A percentile compares a stretch with the other conserved stretches of the same genome.
These are phyloP conservation scores for Cicer arietinum DNA, from an alignment of 306 rosid genomes.

Conservation along the genomic window DNA sequence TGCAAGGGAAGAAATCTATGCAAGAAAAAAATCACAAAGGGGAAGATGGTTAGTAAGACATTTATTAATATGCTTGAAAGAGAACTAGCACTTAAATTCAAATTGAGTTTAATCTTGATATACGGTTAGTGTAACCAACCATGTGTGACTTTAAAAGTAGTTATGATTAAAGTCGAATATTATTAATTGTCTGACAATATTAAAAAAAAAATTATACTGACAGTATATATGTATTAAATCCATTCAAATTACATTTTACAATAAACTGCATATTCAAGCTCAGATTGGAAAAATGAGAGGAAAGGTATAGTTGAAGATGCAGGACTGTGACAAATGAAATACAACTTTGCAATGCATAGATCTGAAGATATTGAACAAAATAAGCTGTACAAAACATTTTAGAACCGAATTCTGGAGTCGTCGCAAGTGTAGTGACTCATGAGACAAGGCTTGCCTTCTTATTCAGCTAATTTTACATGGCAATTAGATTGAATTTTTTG, in stretches of 20 bases:
- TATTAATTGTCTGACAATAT: too few relatives aligned
- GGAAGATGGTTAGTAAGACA: constrained; percentile 35
- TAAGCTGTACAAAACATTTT: neutral
- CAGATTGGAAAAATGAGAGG: neutral
- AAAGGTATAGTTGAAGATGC: neutral
- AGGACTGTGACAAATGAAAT: constrained; percentile 11
- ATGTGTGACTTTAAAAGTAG: too few relatives aligned
- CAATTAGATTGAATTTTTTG: constrained; percentile 18
- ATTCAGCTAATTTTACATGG: constrained; percentile 27
- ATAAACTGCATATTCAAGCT: constrained; percentile 7
- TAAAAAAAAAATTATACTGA: too few relatives aligned
- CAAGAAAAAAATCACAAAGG: constrained; percentile 10
- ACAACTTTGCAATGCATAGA: constrained; percentile 9
- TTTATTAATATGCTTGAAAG: constrained; percentile 6
- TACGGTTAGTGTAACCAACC: too few relatives aligned
- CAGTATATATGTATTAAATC: too few relatives aligned
- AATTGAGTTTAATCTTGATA: neutral
- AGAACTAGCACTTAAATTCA: constrained; percentile 4
- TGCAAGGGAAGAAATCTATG: constrained; percentile 75
- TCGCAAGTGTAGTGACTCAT: neutral
- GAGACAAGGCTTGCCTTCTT: constrained; percentile 14
- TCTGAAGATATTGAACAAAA: neutral
- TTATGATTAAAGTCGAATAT: too few relatives aligned
- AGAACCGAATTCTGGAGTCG: constrained; percentile 3
- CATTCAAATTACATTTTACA: too few relatives aligned